Percentiles rank a stretch among this genome's conserved stretches.
Conservation (phyloP, 2,329 filamentous ascomycete species). For the Pestalotiopsis sp. region DNA sequence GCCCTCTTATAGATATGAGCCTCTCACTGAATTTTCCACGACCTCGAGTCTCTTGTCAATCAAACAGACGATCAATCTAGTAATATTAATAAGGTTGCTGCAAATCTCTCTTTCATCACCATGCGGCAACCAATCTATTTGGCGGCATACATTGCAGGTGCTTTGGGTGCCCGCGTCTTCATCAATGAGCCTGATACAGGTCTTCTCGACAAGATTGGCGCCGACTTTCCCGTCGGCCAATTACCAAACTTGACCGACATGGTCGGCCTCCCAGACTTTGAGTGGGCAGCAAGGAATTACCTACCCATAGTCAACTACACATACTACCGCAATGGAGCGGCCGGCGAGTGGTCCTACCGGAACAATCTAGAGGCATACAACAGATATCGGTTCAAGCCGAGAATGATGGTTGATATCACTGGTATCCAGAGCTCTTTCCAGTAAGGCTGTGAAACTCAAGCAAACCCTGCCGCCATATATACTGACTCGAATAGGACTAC, state of each 20-base stretch:
- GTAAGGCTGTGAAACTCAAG: conserved; percentile 21
- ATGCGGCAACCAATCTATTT: conserved; percentile 31
- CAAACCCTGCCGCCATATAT: neutral
- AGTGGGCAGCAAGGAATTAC: conserved; percentile 52
- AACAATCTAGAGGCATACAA: conserved; percentile 60
- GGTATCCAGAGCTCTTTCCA: conserved; percentile 41
- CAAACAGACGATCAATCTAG: neutral
- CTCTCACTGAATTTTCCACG: neutral
- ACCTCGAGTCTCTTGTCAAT: neutral
- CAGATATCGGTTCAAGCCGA: conserved; percentile 50
- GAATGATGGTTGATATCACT: conserved; percentile 53
- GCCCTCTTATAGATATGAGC: neutral
- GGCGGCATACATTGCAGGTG: conserved; percentile 35
- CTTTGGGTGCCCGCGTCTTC: conserved; percentile 45
- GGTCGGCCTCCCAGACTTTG: conserved; percentile 56
- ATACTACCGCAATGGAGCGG: conserved; percentile 61
- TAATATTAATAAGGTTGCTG: neutral
- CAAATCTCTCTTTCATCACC: conserved; percentile 14
- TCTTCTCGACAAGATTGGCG: conserved; percentile 40
- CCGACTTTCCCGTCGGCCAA: conserved; percentile 32
- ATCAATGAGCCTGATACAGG: conserved; percentile 50
- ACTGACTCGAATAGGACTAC: conserved; percentile 39
- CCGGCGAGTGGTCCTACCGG: conserved; percentile 58
- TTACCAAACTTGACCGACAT: conserved; percentile 48
- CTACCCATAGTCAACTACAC: conserved; percentile 52